These are phyloP conservation scores for Aquilaria agallochum DNA, from an alignment of 441 rosid species.

Conservation along the genomic window DNA sequence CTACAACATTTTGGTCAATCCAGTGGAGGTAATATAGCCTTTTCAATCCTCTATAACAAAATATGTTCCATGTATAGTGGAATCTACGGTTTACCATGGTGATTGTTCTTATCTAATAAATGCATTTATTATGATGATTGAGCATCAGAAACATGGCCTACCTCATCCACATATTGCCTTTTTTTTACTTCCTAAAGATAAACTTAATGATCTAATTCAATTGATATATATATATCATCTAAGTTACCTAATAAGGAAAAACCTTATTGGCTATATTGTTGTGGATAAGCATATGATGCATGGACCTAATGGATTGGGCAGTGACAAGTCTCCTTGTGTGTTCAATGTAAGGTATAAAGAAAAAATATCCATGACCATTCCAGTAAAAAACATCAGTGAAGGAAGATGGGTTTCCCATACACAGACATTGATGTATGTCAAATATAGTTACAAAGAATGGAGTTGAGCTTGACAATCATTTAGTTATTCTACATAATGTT, in stretches of 20 bases:
- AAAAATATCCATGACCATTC: not conserved
- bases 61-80: too few relatives aligned
- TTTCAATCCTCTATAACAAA: not conserved
- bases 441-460: not conserved
- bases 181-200: not conserved
- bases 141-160: slow-evolving; percentile 6
- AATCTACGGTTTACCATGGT: too few relatives aligned
- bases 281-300: slow-evolving; percentile 11
- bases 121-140: not conserved
- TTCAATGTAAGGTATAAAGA: too few relatives aligned
- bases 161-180: slow-evolving; percentile 14
- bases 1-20: not conserved
- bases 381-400: not conserved
- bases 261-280: not conserved
- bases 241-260: not conserved
- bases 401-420: not conserved
- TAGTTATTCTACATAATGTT: not conserved
- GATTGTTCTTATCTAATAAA: too few relatives aligned
- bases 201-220: not conserved
- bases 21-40: not conserved
- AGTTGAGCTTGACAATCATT: not conserved
- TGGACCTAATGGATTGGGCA: slow-evolving; percentile 1
- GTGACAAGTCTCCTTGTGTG: not conserved
- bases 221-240: not conserved
- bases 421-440: not conserved